Evolutionary conservation across 352 stramenopile species (phyloP), one percentile per base, ranked within the genome.

Genomic region (Phytophthora kernoviae): DNA sequence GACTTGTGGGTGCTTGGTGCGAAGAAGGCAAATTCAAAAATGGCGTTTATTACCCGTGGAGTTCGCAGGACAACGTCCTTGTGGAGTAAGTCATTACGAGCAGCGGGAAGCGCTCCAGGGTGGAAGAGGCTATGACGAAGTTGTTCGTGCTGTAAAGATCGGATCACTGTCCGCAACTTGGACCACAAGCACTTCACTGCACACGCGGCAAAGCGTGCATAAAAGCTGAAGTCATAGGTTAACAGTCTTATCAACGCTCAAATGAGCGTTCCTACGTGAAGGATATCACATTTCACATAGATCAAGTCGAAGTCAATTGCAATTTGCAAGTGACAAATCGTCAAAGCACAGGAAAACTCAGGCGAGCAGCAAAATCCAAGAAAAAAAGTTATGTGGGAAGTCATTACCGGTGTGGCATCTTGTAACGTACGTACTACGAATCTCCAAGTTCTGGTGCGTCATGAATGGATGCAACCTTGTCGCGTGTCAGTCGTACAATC

Each of bases 401-500:
- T 15, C 53, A 50, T 39, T 30, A 34, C 33, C 3, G 33, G 14
- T n/a, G 14, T n/a, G 33, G 33, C 33, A 39, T 39, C 33, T 14
- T 39, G 33, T 17, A 12, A 8, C 4, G 33, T 39, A 17, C 9
- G 4, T 39, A n/a, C 14, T n/a, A 39, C 9, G 14, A 39, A 4
- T 43, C 12, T 15, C n/a, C n/a, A n/a, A n/a, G n/a, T n/a, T n/a
- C n/a, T n/a, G n/a, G n/a, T n/a, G n/a, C n/a, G n/a, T n/a, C n/a
- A n/a, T 27, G 49, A 49, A 65, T 54, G 5, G 36, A 46, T 34
- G 50, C 27, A 14, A 86, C 17, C 21, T 81, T 77, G 6, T 56
- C 51, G n/a, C 73, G 70, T 4, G 70, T 77, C 79, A 89, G 57
- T 89, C 79, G 65, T 89, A 87, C 10, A 89, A 51, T 1, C 70